Evolutionary conservation across 805 yeast genomes (phyloP).

Genomic region (Candida orba): DNA sequence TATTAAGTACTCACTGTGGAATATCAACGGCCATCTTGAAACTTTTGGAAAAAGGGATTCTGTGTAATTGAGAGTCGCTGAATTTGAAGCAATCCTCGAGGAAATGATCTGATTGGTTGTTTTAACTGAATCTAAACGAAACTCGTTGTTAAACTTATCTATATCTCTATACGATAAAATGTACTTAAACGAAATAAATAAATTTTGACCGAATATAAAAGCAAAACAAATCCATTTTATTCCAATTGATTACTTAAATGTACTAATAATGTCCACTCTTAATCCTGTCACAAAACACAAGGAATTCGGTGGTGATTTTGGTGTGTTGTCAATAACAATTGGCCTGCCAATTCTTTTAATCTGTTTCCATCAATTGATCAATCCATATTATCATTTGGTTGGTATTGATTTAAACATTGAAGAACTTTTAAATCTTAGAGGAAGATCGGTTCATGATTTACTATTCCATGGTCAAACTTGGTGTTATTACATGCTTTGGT

Average conservation of each 20-base stretch:
- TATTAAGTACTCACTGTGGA: conserved; percentile 23
- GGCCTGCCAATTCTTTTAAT: conserved; percentile 63
- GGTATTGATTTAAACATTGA: conserved; percentile 41
- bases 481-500: conserved; percentile 69
- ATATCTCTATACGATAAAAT: neutral
- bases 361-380: conserved; percentile 52
- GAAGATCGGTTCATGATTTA: conserved; percentile 25
- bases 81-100: no score
- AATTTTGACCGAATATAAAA: no score
- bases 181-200: neutral
- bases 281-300: conserved; percentile 67
- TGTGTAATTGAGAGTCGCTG: no score
- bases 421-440: conserved; percentile 29
- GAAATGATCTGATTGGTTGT: no score
- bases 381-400: conserved; percentile 45
- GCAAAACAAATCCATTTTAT: neutral
- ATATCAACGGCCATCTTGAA: conserved; percentile 21
- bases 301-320: conserved; percentile 76
- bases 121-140: no score
- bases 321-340: conserved; percentile 58
- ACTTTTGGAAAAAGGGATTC: no score
- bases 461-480: conserved; percentile 45
- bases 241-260: neutral
- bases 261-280: conserved; percentile 8
- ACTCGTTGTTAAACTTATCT: no score